Base-by-base conservation (phyloP, 345 rosid species). In the Lepidium africanum region DNA sequence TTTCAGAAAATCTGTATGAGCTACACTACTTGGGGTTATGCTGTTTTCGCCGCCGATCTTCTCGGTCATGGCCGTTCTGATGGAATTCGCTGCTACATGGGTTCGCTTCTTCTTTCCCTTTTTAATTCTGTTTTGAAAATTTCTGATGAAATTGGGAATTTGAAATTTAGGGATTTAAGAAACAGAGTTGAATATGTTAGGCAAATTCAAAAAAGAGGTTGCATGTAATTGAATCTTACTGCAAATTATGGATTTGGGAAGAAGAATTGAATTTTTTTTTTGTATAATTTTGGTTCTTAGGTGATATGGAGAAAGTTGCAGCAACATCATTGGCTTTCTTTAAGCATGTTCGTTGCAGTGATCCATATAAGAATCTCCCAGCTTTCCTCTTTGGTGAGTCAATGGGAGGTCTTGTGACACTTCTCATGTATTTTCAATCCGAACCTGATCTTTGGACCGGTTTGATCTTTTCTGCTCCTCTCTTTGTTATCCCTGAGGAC, bases 21-120 rank as follows among this genome's bases (percentile, higher is more conserved):
- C 50, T 90, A 38, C 37, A 71, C 90, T 1, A 77, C 71, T 23
- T 94, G 97, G 99, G 99, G 99, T n/a, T 94, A 86, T 65, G 96
- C 99, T 27, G 99, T 94, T 63, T 94, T 88, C 70, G 96, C 92
- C 37, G 96, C 97, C 50, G 97, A 94, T 80, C 96, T 94, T 59
- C 88, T 87, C 10, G 97, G 99, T 7, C 99, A 94, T 35, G 99
- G 97, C 69, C 80, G 95, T 67, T 90, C 97, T 2, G 99, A 94
- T 30, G 99, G 99, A 10, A 67, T 94, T 12, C 96, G 92, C 19
- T 88, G 99, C 83, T 94, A 88, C 68, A 21, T 94, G 84, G 96
- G 98, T 93, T 63, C 12, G 71, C 14, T 38, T 2, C 48, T 41
- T 32, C 5, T 10, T 25, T 13, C 38, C 33, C 45, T 6, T 6